Evolutionary conservation across 2,329 filamentous ascomycete genomes (phyloP), one percentile per base, ranked within the genome.

Genomic region (Pseudocercospora cruenta): DNA sequence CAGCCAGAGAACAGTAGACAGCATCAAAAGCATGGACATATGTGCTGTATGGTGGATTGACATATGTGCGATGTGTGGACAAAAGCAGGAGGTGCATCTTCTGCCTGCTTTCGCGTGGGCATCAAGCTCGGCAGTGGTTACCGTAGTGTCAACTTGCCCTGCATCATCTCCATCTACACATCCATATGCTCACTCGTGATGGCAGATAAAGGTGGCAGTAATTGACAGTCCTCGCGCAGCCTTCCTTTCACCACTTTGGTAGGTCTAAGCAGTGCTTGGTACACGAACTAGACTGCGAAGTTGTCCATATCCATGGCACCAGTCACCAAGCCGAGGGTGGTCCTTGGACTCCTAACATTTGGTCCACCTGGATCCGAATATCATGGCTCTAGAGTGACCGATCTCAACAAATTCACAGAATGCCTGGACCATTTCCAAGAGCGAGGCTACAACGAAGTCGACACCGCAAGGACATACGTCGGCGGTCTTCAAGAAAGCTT

Each of bases 361-460:
- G 78, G 78, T 28, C 87, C 91, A 1, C 85, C 87, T 39, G 54
- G 54, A 16, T 58, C 54, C 65, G 83, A 84, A 64, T 76, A 77
- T 19, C 75, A 79, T 14, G 91, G 91, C 43, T 91, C 90, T 51
- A 88, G 92, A 55, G 88, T 96, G 74, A 94, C 91, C 26, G 82
- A 82, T 19, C 77, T 87, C n/a, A 81, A 86, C 65, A 89, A 91
- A 55, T 92, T 89, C 81, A 91, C 88, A 71, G 86, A 86, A 71
- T 86, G 86, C 47, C 87, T 96, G 31, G 90, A 94, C 76, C 83
- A 89, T 67, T 88, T 96, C 75, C 91, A 94, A 78, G 81, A 83
- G n/a, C 85, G 88, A 64, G 92, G 92, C 39, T 94, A 95, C 81
- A 88, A 89, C 75, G 93, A 96, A 76, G 80, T 96, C 45, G 93